These are phyloP conservation scores for Diplogelasinospora grovesii DNA, from an alignment of 495 filamentous ascomycete genomes.

Conservation along the genomic window DNA sequence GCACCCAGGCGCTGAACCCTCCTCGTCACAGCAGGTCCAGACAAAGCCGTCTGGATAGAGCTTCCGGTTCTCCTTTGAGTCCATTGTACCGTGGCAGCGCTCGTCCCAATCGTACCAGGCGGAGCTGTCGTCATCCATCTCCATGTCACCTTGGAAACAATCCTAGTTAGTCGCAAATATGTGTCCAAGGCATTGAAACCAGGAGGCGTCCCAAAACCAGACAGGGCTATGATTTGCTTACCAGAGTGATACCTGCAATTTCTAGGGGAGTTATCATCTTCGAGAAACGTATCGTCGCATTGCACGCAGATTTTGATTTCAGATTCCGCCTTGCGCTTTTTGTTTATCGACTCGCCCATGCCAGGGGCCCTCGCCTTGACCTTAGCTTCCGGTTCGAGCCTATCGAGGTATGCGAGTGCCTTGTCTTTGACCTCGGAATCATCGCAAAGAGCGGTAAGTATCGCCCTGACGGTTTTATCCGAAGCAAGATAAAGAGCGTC, in stretches of 20 bases:
- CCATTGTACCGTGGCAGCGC: slow-evolving; percentile 15
- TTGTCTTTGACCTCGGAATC: not conserved
- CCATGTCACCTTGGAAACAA: slow-evolving; percentile 21
- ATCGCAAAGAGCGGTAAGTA: slow-evolving; percentile 1
- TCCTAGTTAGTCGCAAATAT: too few species aligned
- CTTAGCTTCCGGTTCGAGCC: not conserved
- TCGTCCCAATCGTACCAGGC: slow-evolving; percentile 24
- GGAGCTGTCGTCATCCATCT: slow-evolving; percentile 16
- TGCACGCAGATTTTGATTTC: slow-evolving; percentile 2
- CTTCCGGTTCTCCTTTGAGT: slow-evolving; percentile 7
- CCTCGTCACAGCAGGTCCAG: slow-evolving; percentile 18
- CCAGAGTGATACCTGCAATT: slow-evolving; percentile 2
- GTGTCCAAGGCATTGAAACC: too few species aligned
- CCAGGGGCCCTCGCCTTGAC: not conserved
- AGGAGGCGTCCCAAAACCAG: too few species aligned
- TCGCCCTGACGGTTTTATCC: not conserved
- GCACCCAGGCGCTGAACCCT: not conserved
- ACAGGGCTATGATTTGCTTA: not conserved
- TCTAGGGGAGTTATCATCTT: not conserved
- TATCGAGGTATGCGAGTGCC: not conserved
- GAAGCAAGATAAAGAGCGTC: not conserved
- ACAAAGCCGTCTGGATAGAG: slow-evolving; percentile 18
- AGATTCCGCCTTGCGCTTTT: not conserved
- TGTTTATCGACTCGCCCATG: too few species aligned
- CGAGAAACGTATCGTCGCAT: not conserved